Percentiles rank a stretch among this genome's conserved stretches.
Evolutionary conservation across 176 grass and related monocot genomes (phyloP).

Genomic region (Ensete ventricosum): DNA sequence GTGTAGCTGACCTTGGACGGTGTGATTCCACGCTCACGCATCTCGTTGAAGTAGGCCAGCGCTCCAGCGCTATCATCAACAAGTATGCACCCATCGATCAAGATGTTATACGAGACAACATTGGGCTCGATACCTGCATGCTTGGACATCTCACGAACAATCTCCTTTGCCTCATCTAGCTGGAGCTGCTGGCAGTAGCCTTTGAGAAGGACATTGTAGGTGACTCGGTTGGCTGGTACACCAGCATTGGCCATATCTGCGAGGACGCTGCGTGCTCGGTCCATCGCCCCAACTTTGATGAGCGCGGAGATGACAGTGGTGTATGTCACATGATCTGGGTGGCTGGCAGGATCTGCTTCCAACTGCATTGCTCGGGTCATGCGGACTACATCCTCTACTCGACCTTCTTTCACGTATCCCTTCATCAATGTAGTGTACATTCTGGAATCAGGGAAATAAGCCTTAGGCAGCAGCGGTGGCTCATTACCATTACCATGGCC

Average conservation of each 20-base stretch:
- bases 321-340: constrained; percentile 63
- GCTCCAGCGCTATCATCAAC: constrained; percentile 56
- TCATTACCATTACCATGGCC: neutral
- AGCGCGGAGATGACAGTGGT: constrained; percentile 70
- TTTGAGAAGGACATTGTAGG: constrained; percentile 91
- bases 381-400: constrained; percentile 64
- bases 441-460: constrained; percentile 47
- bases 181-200: constrained; percentile 80
- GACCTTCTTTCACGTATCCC: constrained; percentile 74
- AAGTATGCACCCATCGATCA: constrained; percentile 85
- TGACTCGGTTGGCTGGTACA: constrained; percentile 47
- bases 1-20: constrained; percentile 84
- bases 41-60: constrained; percentile 69
- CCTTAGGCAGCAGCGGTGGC: constrained; percentile 34
- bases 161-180: constrained; percentile 41
- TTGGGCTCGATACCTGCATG: constrained; percentile 36
- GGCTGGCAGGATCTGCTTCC: constrained; percentile 38
- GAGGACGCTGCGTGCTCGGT: constrained; percentile 41
- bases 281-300: constrained; percentile 42
- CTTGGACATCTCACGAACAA: constrained; percentile 33
- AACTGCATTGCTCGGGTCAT: constrained; percentile 54
- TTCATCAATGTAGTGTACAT: constrained; percentile 95
- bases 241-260: constrained; percentile 45
- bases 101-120: constrained; percentile 77
- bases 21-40: constrained; percentile 53